Conservation (phyloP, 2,329 filamentous ascomycete genomes). For the Ophiostoma sp. region DNA sequence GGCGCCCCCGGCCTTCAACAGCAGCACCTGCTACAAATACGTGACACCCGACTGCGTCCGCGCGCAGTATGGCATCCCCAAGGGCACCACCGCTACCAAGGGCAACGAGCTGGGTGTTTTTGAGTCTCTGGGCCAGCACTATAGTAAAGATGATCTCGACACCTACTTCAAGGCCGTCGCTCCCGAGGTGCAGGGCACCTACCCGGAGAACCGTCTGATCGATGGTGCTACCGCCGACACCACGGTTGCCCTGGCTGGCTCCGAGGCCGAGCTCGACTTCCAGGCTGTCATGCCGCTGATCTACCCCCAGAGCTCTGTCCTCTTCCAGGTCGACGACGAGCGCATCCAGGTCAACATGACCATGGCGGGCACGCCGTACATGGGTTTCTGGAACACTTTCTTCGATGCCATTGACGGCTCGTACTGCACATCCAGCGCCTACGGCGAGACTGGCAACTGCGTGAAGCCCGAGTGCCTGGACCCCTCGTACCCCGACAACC, state of each 20-base stretch:
- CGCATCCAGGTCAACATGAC: constrained; percentile 31
- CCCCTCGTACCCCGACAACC: constrained; percentile 44
- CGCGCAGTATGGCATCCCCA: constrained; percentile 28
- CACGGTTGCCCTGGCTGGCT: constrained; percentile 14
- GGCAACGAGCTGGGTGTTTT: constrained; percentile 31
- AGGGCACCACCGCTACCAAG: constrained; percentile 23
- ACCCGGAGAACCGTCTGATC: constrained; percentile 29
- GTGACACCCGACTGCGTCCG: constrained; percentile 26
- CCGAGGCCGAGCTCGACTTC: constrained; percentile 46
- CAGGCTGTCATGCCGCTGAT: constrained; percentile 44
- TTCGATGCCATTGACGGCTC: constrained; percentile 46
- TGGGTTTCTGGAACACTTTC: constrained; percentile 35
- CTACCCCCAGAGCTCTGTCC: constrained; percentile 43
- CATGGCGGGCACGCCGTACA: constrained; percentile 20
- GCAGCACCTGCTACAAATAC: constrained; percentile 26
- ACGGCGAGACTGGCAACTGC: constrained; percentile 43
- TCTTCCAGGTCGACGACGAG: constrained; percentile 32
- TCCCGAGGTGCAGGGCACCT: constrained; percentile 29
- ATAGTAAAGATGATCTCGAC: constrained; percentile 30
- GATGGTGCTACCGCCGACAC: constrained; percentile 29
- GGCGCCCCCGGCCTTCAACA: constrained; percentile 22
- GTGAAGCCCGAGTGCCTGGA: constrained; percentile 37
- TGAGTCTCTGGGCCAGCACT: constrained; percentile 29
- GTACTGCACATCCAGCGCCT: constrained; percentile 46
- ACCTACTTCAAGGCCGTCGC: constrained; percentile 26